Base-by-base conservation (phyloP, 2,329 filamentous ascomycete species). In the Aschersonia sp. region DNA sequence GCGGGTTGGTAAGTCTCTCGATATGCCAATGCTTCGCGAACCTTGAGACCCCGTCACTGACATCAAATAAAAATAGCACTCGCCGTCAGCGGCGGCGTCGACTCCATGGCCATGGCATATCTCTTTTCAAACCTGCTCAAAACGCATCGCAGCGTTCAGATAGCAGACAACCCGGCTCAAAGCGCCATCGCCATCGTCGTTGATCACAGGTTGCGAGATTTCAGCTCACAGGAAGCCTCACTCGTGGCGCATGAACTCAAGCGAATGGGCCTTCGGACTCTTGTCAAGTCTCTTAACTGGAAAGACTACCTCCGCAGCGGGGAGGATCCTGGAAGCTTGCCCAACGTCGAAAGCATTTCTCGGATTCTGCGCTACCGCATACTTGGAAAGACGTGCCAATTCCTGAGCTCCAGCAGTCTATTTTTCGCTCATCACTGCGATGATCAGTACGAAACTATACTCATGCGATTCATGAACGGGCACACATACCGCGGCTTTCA, bases 51-150 rank as follows among this genome's bases (percentile, higher is more conserved):
- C 22, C 4, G 22, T 22, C 22, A 22, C 4, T 22, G 22, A 22
- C 22, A 3, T 22, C 22, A 22, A 22, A 22, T 4, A 22, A 22
- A 22, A 29, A 6, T 52, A 86, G 83, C 75, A 47, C 68, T 97
- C 50, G 92, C 89, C 12, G 71, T 97, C 51, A 95, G 89, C 59
- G 92, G 92, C 30, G 92, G 92, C 6, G 85, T 92, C 40, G 92
- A 98, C 64, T 97, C 90, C n/a, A 98, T 97, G 89, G 90, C 90
- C 31, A 71, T 98, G 50, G 87, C 88, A 48, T 80, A 72, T 50
- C 73, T 97, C 37, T 86, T 84, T 59, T 73, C 71, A 45, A 63
- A 68, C 43, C 56, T 74, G 37, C 63, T 64, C 39, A 59, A 51
- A 4, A 50, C 51, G 4, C 57, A 67, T 43, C 58, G 57, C 2